Conservation (phyloP, 768 basidiomycete species). For the Lactifluus subvellereus region DNA sequence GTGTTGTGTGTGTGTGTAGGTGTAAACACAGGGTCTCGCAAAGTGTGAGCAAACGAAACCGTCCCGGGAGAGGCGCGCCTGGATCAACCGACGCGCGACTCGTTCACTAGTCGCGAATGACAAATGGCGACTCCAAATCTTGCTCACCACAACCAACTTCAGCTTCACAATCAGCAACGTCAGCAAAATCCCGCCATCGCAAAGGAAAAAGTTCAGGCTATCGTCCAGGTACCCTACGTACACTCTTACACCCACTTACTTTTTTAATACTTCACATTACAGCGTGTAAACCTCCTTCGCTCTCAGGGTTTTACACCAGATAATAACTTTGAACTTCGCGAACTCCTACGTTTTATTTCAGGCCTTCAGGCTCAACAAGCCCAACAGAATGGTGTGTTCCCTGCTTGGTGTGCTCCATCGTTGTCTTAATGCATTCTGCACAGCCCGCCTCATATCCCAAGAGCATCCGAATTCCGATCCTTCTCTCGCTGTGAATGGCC, state of each 20-base stretch:
- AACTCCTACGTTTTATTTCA: conserved; percentile 36
- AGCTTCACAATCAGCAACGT: conserved; percentile 20
- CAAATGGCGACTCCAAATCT: conserved; percentile 30
- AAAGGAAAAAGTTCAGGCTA: conserved; percentile 28
- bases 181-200: conserved; percentile 17
- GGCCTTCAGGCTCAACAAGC: conserved; percentile 36
- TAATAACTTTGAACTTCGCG: conserved; percentile 39
- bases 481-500: conserved; percentile 45
- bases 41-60: conserved; percentile 16
- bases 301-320: conserved; percentile 43
- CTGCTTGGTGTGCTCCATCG: not conserved
- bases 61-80: conserved; percentile 25
- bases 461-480: conserved; percentile 20
- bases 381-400: conserved; percentile 27
- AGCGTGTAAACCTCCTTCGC: conserved; percentile 43
- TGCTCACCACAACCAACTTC: conserved; percentile 25
- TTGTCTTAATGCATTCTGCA: not conserved
- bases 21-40: too few relatives aligned
- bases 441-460: conserved; percentile 21
- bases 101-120: conserved; percentile 14
- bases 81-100: conserved; percentile 30
- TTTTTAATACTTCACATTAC: conserved; percentile 8
- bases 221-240: conserved; percentile 27
- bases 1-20: not conserved
- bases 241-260: not conserved